phyloP scores from a whole-genome alignment of 2,329 filamentous ascomycete species.

The Peltaster fructicola region DNA sequence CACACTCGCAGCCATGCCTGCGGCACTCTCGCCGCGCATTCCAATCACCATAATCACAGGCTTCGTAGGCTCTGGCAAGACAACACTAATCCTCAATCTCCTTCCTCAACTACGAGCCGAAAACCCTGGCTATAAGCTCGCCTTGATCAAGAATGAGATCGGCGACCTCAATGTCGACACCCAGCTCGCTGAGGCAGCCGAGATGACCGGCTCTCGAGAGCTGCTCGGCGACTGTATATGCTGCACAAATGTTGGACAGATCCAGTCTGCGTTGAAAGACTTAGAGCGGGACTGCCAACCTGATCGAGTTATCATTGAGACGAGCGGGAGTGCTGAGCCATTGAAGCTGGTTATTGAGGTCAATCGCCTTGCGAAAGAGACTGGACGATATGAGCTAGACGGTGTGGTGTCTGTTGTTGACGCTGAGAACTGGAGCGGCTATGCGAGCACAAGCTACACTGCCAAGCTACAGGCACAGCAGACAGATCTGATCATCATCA shows the following conservation, averaged over 20 bases:
- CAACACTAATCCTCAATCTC: conserved; percentile 84
- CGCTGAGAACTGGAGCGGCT: conserved; percentile 87
- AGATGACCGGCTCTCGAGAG: conserved; percentile 80
- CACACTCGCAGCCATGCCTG: conserved; percentile 1
- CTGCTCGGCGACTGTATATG: conserved; percentile 96
- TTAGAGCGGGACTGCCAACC: conserved; percentile 45
- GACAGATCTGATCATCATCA: conserved; percentile 79
- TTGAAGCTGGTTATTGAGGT: conserved; percentile 83
- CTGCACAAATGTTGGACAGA: conserved; percentile 91
- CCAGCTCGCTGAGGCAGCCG: conserved; percentile 63
- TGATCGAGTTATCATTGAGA: conserved; percentile 87
- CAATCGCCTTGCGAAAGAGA: conserved; percentile 58
- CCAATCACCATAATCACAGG: conserved; percentile 92
- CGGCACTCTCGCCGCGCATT: conserved; percentile 26
- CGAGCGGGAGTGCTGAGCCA: conserved; percentile 64
- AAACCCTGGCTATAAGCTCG: conserved; percentile 74
- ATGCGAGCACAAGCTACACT: conserved; percentile 79
- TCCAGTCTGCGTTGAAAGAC: conserved; percentile 61
- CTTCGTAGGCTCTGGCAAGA: conserved; percentile 92
- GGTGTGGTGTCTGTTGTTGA: conserved; percentile 82
- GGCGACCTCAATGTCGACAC: conserved; percentile 88
- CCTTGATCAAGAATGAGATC: conserved; percentile 95
- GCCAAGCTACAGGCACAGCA: conserved; percentile 76
- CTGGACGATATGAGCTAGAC: conserved; percentile 55
- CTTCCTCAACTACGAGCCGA: conserved; percentile 80